A percentile compares a stretch with the other conserved stretches of the same genome.
phyloP scores from a whole-genome alignment of 306 rosid species.

The Vigna radiata region DNA sequence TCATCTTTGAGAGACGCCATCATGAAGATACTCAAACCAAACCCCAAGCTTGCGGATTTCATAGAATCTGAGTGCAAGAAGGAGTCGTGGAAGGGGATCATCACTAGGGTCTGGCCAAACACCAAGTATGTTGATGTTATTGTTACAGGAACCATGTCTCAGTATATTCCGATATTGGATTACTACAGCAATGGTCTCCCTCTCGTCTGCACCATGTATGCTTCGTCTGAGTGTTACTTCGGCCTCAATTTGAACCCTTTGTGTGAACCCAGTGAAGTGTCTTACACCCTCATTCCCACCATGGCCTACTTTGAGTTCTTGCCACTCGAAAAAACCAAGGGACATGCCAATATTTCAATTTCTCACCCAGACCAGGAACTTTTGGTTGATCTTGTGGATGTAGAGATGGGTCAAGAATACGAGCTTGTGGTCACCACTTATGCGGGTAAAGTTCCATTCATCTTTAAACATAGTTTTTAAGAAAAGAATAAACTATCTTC shows the following conservation, averaged over 20 bases:
- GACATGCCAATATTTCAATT: slow-evolving; percentile 37
- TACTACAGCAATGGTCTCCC: slow-evolving; percentile 64
- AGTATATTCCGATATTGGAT: slow-evolving; percentile 62
- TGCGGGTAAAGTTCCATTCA: slow-evolving; percentile 50
- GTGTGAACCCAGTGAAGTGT: slow-evolving; percentile 61
- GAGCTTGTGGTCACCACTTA: slow-evolving; percentile 75
- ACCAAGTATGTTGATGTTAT: slow-evolving; percentile 70
- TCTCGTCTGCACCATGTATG: slow-evolving; percentile 71
- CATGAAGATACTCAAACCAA: slow-evolving; percentile 54
- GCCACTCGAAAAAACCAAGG: slow-evolving; percentile 50
- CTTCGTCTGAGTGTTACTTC: slow-evolving; percentile 73
- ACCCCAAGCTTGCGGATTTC: slow-evolving; percentile 56
- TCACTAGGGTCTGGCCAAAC: slow-evolving; percentile 67
- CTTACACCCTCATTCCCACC: slow-evolving; percentile 68
- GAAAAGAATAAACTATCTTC: neutral
- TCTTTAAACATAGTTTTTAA: neutral
- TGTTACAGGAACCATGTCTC: slow-evolving; percentile 78
- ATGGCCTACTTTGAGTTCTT: slow-evolving; percentile 76
- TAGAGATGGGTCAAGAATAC: slow-evolving; percentile 62
- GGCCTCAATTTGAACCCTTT: slow-evolving; percentile 70
- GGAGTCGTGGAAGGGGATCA: slow-evolving; percentile 64
- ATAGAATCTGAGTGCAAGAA: slow-evolving; percentile 54
- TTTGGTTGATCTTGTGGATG: slow-evolving; percentile 66
- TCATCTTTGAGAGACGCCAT: slow-evolving; percentile 56
- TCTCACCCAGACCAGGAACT: slow-evolving; percentile 31